Conservation (phyloP, 2,329 filamentous ascomycete genomes). For the Claviceps sp. region DNA sequence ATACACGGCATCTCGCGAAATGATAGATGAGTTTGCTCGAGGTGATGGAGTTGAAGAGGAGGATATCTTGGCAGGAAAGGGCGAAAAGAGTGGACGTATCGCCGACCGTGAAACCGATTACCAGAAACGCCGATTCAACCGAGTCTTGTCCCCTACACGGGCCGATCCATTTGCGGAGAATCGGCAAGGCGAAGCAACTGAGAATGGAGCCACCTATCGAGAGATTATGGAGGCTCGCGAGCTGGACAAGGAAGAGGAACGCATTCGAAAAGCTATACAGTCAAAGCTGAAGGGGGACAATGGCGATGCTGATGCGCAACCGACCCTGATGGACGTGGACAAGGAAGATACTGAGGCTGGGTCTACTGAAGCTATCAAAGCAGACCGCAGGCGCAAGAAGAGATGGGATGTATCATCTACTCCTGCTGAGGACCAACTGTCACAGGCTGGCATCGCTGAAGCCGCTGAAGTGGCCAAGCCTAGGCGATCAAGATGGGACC, state of each 20-base stretch:
- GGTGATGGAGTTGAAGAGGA: constrained; percentile 82
- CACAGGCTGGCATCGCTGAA: constrained; percentile 32
- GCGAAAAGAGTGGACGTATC: constrained; percentile 83
- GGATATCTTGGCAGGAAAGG: constrained; percentile 68
- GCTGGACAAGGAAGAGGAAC: constrained; percentile 83
- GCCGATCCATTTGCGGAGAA: constrained; percentile 76
- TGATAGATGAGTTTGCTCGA: constrained; percentile 87
- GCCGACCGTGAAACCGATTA: constrained; percentile 92
- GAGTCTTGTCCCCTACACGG: constrained; percentile 71
- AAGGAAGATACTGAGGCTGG: constrained; percentile 63
- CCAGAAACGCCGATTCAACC: constrained; percentile 87
- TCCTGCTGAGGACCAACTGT: constrained; percentile 36
- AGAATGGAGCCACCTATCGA: constrained; percentile 70
- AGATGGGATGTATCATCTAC: constrained; percentile 76
- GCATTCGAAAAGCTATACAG: constrained; percentile 67
- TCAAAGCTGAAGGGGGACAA: constrained; percentile 53
- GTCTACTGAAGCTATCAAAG: constrained; percentile 47
- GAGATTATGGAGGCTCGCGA: constrained; percentile 86
- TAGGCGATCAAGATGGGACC: constrained; percentile 80
- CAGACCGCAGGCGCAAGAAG: constrained; percentile 75
- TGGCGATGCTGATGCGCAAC: constrained; percentile 50
- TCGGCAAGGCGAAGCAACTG: constrained; percentile 49
- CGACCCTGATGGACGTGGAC: constrained; percentile 60
- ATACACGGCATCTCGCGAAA: constrained; percentile 83
- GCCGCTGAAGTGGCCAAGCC: constrained; percentile 45